Base-by-base conservation (phyloP, 2,329 filamentous ascomycete genomes). In the Xylaria sp. region DNA sequence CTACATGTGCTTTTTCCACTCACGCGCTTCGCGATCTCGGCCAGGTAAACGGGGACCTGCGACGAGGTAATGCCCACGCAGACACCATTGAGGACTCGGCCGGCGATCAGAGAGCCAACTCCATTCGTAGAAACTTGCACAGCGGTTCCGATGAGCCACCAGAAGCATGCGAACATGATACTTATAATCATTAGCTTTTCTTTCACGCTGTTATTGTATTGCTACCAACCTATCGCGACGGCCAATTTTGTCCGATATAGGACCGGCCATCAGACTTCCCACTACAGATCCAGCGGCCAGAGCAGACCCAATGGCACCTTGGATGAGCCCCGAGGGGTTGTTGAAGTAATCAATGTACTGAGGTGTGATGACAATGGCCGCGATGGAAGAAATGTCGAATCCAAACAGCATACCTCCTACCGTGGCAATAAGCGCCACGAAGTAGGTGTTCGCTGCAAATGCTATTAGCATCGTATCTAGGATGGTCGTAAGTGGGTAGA, bases 1-100 rank as follows among this genome's bases (percentile, higher is more conserved):
- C 3, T 5, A 8, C 4, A 35, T 75, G 75, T 21, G n/a, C n/a
- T 38, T 53, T 17, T n/a, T 23, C n/a, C 21, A 70, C 71, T 61
- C 69, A 73, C 71, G 43, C 68, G 65, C 49, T 84, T 84, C 17
- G 88, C 85, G 31, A 91, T 80, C 72, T 91, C 89, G 21, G 87
- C 84, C 21, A 90, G 84, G 71, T 90, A 91, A 33, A 90, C 87
- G 3, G 88, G 87, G 2, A 89, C 87, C 71, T 89, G 87, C 2
- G 87, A 85, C 38, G 86, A 89, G 64, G 84, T 87, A 71, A 89
- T 88, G 68, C 88, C 88, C 57, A 90, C 87, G 53, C 84, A 83
- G 45, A 90, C 74, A 58, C 88, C 88, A 69, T 88, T 89, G 72
- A 91, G 81, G 64, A 89, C 78, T 52, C 84, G 82, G 6, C 83